Conservation (phyloP, 352 stramenopile genomes). For the Phytophthora pisi region DNA sequence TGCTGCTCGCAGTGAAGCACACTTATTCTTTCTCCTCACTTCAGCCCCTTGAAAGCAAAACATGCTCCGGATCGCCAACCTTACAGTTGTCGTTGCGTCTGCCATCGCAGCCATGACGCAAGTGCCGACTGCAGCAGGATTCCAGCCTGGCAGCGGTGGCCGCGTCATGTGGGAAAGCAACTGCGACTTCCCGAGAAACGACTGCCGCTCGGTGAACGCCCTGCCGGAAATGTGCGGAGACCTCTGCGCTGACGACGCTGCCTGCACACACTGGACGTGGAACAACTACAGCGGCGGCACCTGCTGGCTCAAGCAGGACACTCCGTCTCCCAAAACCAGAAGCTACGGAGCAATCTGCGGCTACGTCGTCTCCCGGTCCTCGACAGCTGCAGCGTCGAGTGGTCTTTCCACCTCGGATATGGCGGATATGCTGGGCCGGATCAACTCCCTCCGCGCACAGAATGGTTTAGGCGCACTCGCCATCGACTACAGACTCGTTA, state of each 20-base stretch:
- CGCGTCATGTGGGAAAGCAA: slow-evolving; percentile 35
- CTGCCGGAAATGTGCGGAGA: slow-evolving; percentile 36
- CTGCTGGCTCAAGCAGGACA: slow-evolving; percentile 38
- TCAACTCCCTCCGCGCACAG: slow-evolving; percentile 48
- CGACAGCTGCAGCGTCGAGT: slow-evolving; percentile 12
- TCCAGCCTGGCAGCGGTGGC: slow-evolving; percentile 23
- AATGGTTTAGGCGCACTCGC: slow-evolving; percentile 34
- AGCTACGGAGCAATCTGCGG: slow-evolving; percentile 29
- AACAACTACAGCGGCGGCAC: slow-evolving; percentile 38
- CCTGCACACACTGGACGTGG: slow-evolving; percentile 39
- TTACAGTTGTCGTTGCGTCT: slow-evolving; percentile 1
- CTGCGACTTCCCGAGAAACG: slow-evolving; percentile 30
- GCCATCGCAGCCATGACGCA: slow-evolving; percentile 2
- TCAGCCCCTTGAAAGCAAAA: background rate
- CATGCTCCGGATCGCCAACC: slow-evolving; percentile 8
- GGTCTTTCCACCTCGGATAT: slow-evolving; percentile 23
- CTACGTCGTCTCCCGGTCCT: slow-evolving; percentile 32
- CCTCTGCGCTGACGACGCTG: slow-evolving; percentile 26
- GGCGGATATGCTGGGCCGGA: slow-evolving; percentile 38
- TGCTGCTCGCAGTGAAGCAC: background rate
- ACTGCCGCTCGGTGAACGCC: slow-evolving; percentile 18
- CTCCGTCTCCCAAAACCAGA: slow-evolving; percentile 7
- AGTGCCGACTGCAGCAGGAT: slow-evolving; percentile 7
- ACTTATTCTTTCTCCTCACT: slow-evolving; percentile 14
- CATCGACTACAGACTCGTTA: slow-evolving; percentile 32